These are phyloP conservation scores for Hapsidospora chrysogenum DNA, from an alignment of 495 filamentous ascomycete species.

Conservation along the genomic window DNA sequence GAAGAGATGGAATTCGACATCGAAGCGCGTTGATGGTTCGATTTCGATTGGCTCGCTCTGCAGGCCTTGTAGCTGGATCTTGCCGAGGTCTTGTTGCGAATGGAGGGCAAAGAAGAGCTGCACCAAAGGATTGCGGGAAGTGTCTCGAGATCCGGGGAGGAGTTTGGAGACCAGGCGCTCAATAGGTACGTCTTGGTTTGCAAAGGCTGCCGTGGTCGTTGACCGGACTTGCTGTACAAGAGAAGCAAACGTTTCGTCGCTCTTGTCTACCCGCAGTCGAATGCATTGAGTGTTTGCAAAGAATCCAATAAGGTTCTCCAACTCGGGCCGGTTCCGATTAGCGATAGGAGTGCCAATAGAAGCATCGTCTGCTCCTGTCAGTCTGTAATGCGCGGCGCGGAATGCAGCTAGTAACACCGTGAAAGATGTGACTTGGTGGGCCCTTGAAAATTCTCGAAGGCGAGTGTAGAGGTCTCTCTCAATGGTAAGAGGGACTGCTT, in stretches of 20 bases:
- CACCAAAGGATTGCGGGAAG: constrained; percentile 5
- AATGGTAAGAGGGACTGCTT: constrained; percentile 3
- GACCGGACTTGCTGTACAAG: constrained; percentile 5
- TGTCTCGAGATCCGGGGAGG: constrained; percentile 5
- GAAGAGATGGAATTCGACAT: constrained; percentile 6
- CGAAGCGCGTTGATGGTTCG: constrained; percentile 4
- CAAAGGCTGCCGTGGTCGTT: constrained; percentile 3
- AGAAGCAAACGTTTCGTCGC: constrained; percentile 4
- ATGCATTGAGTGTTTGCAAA: constrained; percentile 7
- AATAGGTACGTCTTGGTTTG: constrained; percentile 6
- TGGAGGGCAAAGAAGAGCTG: constrained; percentile 6
- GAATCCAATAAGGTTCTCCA: constrained; percentile 6
- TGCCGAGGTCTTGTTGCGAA: constrained; percentile 7
- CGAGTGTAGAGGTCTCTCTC: constrained; percentile 2
- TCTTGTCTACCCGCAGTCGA: constrained; percentile 3
- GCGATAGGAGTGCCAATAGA: constrained; percentile 5
- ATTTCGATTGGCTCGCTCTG: constrained; percentile 3
- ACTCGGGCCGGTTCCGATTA: constrained; percentile 5
- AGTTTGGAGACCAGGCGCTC: constrained; percentile 5
- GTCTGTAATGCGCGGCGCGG: constrained; percentile 5
- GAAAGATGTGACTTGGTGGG: constrained; percentile 2
- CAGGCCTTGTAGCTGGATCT: constrained; percentile 4
- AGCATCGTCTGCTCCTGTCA: constrained; percentile 5
- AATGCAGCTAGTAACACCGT: constrained; percentile 5
- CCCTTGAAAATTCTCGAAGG: constrained; percentile 4